phyloP scores from a whole-genome alignment of 2,329 filamentous ascomycete genomes.

The Diaporthe batatas region DNA sequence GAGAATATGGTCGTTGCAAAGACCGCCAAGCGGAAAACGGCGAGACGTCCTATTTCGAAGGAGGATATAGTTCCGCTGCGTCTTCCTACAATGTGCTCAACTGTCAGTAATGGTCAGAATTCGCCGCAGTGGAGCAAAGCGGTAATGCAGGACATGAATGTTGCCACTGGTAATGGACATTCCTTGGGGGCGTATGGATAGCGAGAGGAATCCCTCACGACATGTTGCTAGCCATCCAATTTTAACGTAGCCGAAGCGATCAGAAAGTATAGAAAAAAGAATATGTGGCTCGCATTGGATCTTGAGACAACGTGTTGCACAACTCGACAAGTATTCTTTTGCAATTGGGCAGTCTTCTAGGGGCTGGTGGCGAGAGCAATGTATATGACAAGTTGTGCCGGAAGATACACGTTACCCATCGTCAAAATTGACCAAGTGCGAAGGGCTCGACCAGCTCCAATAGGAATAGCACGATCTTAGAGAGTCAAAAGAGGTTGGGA shows the following conservation, averaged over 20 bases:
- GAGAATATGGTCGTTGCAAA: slow-evolving; percentile 42
- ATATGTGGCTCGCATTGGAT: neutral
- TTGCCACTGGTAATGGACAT: neutral
- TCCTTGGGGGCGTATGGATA: neutral
- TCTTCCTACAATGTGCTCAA: slow-evolving; percentile 42
- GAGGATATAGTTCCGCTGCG: slow-evolving; percentile 27
- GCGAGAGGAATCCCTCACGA: too few relatives aligned
- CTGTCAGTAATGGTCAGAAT: slow-evolving; percentile 40
- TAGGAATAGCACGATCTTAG: neutral
- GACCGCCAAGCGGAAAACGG: slow-evolving; percentile 15
- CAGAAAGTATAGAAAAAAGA: neutral
- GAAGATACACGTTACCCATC: too few relatives aligned
- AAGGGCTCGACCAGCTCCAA: neutral
- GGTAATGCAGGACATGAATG: slow-evolving; percentile 44
- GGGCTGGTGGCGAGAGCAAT: neutral
- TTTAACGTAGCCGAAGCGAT: too few relatives aligned
- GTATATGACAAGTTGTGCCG: neutral
- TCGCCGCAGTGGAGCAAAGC: slow-evolving; percentile 41
- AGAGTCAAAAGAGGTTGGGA: neutral
- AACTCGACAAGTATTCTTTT: too few relatives aligned
- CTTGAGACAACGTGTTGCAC: too few relatives aligned
- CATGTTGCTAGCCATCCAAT: neutral
- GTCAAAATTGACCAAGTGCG: too few relatives aligned
- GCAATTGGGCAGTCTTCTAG: too few relatives aligned
- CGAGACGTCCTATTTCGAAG: slow-evolving; percentile 27